Base-by-base conservation (phyloP, 805 yeast genomes). In the Ogataea allantospora region DNA sequence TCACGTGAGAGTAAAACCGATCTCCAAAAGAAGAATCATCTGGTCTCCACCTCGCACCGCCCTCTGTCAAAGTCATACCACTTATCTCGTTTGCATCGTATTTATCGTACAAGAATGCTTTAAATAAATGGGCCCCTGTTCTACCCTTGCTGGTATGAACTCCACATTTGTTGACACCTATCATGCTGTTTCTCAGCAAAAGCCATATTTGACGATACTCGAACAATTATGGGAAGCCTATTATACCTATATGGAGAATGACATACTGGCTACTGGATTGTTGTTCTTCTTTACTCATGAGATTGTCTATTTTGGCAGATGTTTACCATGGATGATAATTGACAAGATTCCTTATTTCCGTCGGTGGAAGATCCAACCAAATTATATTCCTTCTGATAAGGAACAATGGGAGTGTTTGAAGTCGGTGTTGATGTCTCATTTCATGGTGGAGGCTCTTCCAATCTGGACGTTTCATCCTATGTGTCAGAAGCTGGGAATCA, bases 401-500 rank as follows among this genome's bases (percentile, higher is more conserved):
- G 82, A 76, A 53, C 82, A 76, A 52, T 76, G 80, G 80, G 82
- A 76, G 51, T 76, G 80, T 51, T 55, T 75, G 40, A 76, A 75
- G 52, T 63, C 77, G n/a, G 80, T 76, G 13, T 58, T 76, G 32
- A 73, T 67, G 40, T 73, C 77, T 11, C 82, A 76, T 48, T 71
- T 76, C 46, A 48, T 76, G 46, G 80, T 76, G 20, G 82, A 76
- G 55, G 80, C 75, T 1, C 64, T 76, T 38, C 82, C 82, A 30
- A 76, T 76, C 43, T 76, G 82, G 82, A 67, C 75, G 15, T 76
- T 76, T 66, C 82, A 76, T 49, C 82, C 82, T 14, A 48, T 76
- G 48, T 71, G 78, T 50, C 58, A 67, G 43, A 60, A 58, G 17
- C 56, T 76, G 39, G 76, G 76, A 22, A 73, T 76, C 37, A 60